These are phyloP conservation scores for Candida dajiaensis DNA, from an alignment of 805 yeast genomes.

Conservation along the genomic window DNA sequence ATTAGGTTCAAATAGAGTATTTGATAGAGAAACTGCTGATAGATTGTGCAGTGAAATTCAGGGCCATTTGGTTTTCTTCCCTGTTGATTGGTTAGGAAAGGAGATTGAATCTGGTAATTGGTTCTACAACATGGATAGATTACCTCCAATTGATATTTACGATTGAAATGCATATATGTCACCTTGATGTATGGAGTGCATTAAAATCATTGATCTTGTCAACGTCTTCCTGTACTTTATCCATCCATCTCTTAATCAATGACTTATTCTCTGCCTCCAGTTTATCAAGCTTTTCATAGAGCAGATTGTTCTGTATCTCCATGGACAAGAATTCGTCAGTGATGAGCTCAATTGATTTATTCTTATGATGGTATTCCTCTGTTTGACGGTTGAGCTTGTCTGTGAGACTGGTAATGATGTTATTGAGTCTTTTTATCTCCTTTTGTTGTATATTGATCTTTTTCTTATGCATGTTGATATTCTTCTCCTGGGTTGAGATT, in stretches of 20 bases:
- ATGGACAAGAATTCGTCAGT: slow-evolving; percentile 63
- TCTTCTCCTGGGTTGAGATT: neutral
- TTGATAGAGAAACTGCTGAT: slow-evolving; percentile 73
- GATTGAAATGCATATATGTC: slow-evolving; percentile 35
- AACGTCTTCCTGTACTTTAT: slow-evolving; percentile 51
- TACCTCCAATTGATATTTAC: slow-evolving; percentile 93
- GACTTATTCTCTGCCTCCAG: slow-evolving; percentile 43
- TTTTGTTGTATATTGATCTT: slow-evolving; percentile 17
- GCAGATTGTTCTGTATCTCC: slow-evolving; percentile 47
- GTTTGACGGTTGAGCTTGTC: slow-evolving; percentile 22
- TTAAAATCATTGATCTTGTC: slow-evolving; percentile 40
- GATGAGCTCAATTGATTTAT: slow-evolving; percentile 49
- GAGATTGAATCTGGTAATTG: slow-evolving; percentile 91
- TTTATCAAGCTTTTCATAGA: slow-evolving; percentile 28
- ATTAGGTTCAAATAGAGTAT: slow-evolving; percentile 41
- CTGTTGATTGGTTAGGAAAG: slow-evolving; percentile 80
- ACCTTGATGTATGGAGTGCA: neutral
- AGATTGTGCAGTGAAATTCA: slow-evolving; percentile 62
- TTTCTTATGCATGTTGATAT: slow-evolving; percentile 1
- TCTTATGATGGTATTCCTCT: slow-evolving; percentile 35
- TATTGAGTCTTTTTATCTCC: slow-evolving; percentile 24
- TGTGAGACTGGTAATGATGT: slow-evolving; percentile 22
- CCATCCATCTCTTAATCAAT: slow-evolving; percentile 54
- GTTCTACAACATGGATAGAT: slow-evolving; percentile 89
- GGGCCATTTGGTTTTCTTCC: slow-evolving; percentile 89